Evolutionary conservation across 2,329 filamentous ascomycete genomes (phyloP).

Genomic region (Sarocladiaceae sp.): DNA sequence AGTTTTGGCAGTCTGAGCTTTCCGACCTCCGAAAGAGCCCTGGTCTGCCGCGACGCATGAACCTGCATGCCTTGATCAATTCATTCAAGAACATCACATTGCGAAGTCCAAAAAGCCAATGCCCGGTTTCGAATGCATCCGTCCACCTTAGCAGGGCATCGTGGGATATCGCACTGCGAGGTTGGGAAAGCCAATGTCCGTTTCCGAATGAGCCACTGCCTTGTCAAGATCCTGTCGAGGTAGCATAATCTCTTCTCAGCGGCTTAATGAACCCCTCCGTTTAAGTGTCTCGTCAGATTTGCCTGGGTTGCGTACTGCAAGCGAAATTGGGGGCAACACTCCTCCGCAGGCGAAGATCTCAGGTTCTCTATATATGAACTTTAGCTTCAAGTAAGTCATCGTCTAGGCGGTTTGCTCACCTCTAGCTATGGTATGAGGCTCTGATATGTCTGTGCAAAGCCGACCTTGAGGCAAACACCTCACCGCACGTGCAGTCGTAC

Average conservation of each 20-base stretch:
- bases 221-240: background rate
- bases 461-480: constrained; percentile 1
- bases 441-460: constrained; percentile 2
- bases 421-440: background rate
- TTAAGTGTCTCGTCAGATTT: background rate
- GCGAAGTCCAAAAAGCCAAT: too few species aligned
- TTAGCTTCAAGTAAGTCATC: background rate
- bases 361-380: background rate
- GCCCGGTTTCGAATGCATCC: too few species aligned
- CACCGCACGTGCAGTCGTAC: constrained; percentile 6
- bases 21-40: too few species aligned
- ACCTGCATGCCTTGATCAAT: too few species aligned
- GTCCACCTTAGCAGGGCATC: too few species aligned
- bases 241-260: background rate
- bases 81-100: too few species aligned
- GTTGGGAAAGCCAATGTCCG: background rate
- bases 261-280: background rate
- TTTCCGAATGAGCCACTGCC: background rate
- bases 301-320: background rate
- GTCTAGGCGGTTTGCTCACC: background rate
- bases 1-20: too few species aligned
- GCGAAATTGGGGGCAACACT: background rate
- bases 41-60: too few species aligned
- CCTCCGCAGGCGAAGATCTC: background rate
- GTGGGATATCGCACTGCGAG: background rate